Base-by-base conservation (phyloP, 148 eudicot genomes). In the Chenopodium suecicum region DNA sequence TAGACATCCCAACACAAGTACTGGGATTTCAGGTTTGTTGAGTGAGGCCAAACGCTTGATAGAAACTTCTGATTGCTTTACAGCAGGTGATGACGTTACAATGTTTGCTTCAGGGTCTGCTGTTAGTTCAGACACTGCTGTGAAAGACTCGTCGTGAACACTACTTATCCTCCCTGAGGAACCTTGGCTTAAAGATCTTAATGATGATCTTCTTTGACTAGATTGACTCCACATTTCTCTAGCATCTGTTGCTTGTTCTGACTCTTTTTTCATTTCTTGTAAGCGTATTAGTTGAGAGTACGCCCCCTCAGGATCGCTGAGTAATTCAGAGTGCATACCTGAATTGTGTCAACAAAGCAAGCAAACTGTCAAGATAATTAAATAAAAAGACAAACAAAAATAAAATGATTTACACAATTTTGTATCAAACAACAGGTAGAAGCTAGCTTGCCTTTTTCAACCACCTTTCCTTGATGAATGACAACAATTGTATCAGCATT, bases 401-500 rank as follows among this genome's bases (percentile, higher is more conserved):
- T 5, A 1, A 64, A 65, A 20, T 46, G 2, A 48, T 1, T 29
- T 14, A 48, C 54, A 16, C 17, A 44, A 9, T 52, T 31, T 64
- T n/a, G 7, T 74, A 9, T 41, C 1, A 1, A 71, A 4, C 46
- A 65, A 65, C 0, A n/a, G 7, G 3, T 48, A 56, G 32, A 78
- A 56, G 64, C 22, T 70, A 56, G 64, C 22, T 70, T 84, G 89
- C 98, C 98, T 92, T 89, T 89, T 73, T 94, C 98, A 60, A 90
- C 90, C 22, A 94, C 85, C 75, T 90, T 91, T 80, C 98, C 98
- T 52, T 79, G 88, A 62, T 89, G 90, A 82, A 94, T 85, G 50
- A 94, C 97, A n/a, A 90, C 94, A 76, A 94, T 90, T 85, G 86
- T 82, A 76, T 92, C 85, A 10, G 96, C 98, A 83, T 94, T 94